Conservation (phyloP, 2,329 filamentous ascomycete genomes). For the Penicillium sp. region DNA sequence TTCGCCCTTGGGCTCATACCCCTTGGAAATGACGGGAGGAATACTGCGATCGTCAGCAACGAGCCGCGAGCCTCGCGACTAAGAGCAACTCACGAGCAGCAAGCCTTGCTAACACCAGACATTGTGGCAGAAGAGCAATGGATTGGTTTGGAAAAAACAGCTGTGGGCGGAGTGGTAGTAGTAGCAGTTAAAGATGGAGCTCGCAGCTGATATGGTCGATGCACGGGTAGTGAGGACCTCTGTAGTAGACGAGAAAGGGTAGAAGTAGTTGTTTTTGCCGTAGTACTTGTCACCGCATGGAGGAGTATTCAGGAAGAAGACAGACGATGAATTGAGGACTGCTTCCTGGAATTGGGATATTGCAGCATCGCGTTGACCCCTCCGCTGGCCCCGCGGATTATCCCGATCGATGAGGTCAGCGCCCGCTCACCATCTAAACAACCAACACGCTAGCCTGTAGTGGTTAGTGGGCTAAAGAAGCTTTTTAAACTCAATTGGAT, state of each 20-base stretch:
- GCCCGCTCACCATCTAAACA: neutral
- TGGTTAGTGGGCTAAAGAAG: too few species aligned
- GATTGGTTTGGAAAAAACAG: neutral
- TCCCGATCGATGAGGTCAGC: neutral
- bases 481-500: too few species aligned
- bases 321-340: neutral
- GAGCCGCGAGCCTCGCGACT: slow-evolving; percentile 1
- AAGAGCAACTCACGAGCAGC: slow-evolving; percentile 34
- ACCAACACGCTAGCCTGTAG: too few species aligned
- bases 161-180: neutral
- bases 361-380: neutral
- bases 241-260: neutral
- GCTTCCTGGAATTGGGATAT: neutral
- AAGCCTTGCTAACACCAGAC: slow-evolving; percentile 43
- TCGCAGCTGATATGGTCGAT: neutral
- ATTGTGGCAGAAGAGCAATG: slow-evolving; percentile 27
- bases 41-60: slow-evolving; percentile 26
- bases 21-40: slow-evolving; percentile 38
- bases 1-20: slow-evolving; percentile 55
- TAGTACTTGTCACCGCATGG: neutral
- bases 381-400: neutral
- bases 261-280: neutral
- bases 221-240: neutral
- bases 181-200: neutral
- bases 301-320: neutral